phyloP scores from a whole-genome alignment of 2,329 filamentous ascomycete species.

The Colletotrichum cuscutae region DNA sequence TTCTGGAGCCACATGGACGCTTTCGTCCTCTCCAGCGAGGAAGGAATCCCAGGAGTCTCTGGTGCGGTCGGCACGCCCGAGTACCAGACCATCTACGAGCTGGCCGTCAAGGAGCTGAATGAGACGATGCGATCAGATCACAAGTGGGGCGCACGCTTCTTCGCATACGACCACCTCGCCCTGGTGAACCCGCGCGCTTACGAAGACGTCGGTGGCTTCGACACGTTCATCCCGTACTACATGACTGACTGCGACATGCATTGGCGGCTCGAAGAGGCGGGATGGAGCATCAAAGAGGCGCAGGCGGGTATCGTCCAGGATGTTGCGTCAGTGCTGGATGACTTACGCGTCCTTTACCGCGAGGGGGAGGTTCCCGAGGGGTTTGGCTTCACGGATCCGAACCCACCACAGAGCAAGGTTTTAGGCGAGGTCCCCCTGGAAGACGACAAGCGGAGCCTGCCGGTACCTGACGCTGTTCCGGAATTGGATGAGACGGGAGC shows the following conservation, averaged over 20 bases:
- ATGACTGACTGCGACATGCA: constrained; percentile 68
- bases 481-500: not conserved
- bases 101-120: constrained; percentile 49
- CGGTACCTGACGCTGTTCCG: not conserved
- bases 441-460: not conserved
- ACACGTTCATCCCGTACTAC: constrained; percentile 68
- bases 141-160: constrained; percentile 63
- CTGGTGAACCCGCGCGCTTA: constrained; percentile 65
- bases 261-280: constrained; percentile 55
- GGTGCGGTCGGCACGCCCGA: constrained; percentile 44
- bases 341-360: constrained; percentile 58
- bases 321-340: constrained; percentile 55
- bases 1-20: constrained; percentile 69
- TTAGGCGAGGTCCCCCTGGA: not conserved
- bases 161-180: constrained; percentile 67
- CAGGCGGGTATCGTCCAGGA: constrained; percentile 56
- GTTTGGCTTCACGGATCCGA: constrained; percentile 49
- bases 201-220: constrained; percentile 64
- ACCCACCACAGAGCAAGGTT: constrained; percentile 39
- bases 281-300: constrained; percentile 51
- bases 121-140: constrained; percentile 44
- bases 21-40: constrained; percentile 53
- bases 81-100: constrained; percentile 54
- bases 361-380: constrained; percentile 45
- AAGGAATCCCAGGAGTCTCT: constrained; percentile 40